Conservation (phyloP, 1,139 yeast species). For the Nakaseomyces nivariensis region DNA sequence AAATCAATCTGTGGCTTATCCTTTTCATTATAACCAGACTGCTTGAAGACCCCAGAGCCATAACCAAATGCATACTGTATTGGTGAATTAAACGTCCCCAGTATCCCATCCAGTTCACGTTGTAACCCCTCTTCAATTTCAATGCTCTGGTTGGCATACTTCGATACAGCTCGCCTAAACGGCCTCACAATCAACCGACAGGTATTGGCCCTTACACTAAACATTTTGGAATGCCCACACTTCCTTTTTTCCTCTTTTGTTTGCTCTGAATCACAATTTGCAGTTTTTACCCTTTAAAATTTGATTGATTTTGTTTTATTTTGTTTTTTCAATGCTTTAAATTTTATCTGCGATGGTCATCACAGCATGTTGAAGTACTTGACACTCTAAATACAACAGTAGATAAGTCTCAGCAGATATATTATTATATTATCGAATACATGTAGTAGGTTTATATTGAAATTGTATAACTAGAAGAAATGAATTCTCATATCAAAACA, state of each 20-base stretch:
- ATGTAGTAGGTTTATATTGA: too few relatives aligned
- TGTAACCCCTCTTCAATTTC: conserved; percentile 38
- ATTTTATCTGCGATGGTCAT: too few relatives aligned
- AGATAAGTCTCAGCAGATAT: too few relatives aligned
- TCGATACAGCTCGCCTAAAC: conserved; percentile 34
- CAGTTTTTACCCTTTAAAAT: too few relatives aligned
- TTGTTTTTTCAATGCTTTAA: too few relatives aligned
- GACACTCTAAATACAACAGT: neutral
- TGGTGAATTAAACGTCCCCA: conserved; percentile 57
- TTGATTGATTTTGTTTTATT: neutral
- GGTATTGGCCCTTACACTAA: neutral
- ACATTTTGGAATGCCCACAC: neutral
- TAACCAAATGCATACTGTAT: conserved; percentile 77
- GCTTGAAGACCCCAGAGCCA: conserved; percentile 90
- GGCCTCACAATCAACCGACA: neutral
- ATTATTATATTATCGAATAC: too few relatives aligned
- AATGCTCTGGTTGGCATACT: conserved; percentile 42
- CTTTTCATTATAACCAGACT: conserved; percentile 42
- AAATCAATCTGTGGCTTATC: conserved; percentile 69
- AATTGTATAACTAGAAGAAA: too few relatives aligned
- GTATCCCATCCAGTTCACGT: conserved; percentile 40
- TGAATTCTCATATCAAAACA: too few relatives aligned
- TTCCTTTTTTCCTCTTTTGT: too few relatives aligned
- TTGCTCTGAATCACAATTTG: too few relatives aligned
- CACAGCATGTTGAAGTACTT: too few relatives aligned